These are phyloP conservation scores for Stemphylium vesicarium DNA, from an alignment of 2,329 filamentous ascomycete species.

Conservation along the genomic window DNA sequence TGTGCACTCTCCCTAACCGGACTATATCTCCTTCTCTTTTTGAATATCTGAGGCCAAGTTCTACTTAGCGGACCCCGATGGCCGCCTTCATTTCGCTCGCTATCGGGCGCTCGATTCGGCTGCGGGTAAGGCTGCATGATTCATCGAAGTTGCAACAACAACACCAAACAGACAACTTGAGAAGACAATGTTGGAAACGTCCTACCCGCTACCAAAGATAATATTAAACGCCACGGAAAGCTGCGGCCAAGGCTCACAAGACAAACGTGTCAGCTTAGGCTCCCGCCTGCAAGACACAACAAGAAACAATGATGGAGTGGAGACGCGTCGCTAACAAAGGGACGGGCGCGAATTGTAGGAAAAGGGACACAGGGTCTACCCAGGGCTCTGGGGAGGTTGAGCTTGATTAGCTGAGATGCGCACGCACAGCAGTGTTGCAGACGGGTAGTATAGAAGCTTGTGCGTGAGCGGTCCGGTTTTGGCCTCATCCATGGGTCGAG, in stretches of 20 bases:
- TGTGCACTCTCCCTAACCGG: conserved; percentile 36
- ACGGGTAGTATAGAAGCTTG: conserved; percentile 17
- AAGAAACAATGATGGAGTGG: background rate
- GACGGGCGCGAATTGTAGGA: background rate
- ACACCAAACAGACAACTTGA: conserved; percentile 1
- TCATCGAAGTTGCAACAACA: conserved; percentile 10
- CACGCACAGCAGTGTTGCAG: conserved; percentile 13
- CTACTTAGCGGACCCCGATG: conserved; percentile 37
- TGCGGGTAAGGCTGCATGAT: conserved; percentile 31
- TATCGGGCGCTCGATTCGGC: conserved; percentile 21
- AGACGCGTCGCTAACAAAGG: conserved; percentile 1
- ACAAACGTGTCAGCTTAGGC: conserved; percentile 9
- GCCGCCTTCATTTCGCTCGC: conserved; percentile 23
- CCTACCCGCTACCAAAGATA: background rate
- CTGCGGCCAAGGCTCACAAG: conserved; percentile 1
- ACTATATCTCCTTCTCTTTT: conserved; percentile 41
- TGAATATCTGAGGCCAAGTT: conserved; percentile 41
- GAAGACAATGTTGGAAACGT: background rate
- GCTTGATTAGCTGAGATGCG: conserved; percentile 18
- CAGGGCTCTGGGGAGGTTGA: conserved; percentile 7
- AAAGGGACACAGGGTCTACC: background rate
- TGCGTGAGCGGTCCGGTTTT: conserved; percentile 15
- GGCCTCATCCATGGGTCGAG: conserved; percentile 23
- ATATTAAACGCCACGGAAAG: background rate
- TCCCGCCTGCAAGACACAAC: conserved; percentile 1